Base-by-base conservation (phyloP, 208 protist genomes). In the Crithidia brevicula region DNA sequence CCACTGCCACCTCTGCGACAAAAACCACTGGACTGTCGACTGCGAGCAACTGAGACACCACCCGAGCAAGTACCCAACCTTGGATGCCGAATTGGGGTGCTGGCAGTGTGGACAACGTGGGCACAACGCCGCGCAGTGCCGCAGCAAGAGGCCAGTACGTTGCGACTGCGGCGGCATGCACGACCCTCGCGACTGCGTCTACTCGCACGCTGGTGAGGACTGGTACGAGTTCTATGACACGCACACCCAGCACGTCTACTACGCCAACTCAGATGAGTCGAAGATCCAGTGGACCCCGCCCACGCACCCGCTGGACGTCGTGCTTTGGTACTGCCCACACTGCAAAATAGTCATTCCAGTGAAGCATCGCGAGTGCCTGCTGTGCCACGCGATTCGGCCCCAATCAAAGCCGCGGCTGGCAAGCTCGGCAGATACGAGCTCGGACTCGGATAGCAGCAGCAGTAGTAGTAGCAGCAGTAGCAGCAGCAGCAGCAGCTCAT, bases 141-240 rank as follows among this genome's bases (percentile, higher is more conserved):
- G 69, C 6, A 78, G 79, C 23, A 79, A 84, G 38, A 85, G 82
- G 46, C 88, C 89, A 65, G 73, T 69, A 18, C 93, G 92, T 62
- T 43, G 38, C 36, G 85, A 97, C 70, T 97, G 92, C 53, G 92
- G 92, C 28, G 92, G 87, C 8, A 57, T 95, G 68, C 92, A 97
- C 60, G 79, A 91, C 72, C 91, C 86, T 0, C 74, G 79, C 25
- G 80, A 91, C 74, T 97, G 92, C 54, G 70, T 77, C 43, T 97
- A 83, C 59, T 77, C 91, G 46, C 89, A 95, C 62, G 71, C 79
- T 8, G 77, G 73, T 0, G 82, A 91, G 65, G 88, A 92, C 65
- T 97, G 89, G 88, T 89, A 93, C 49, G 92, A 97, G 69, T 97
- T 94, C 61, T 88, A 75, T 34, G 89, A 95, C 56, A 54, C 79